A percentile compares a stretch with the other conserved stretches of the same genome.
Evolutionary conservation across 495 filamentous ascomycete species (phyloP).

Genomic region (Thozetella sp.): DNA sequence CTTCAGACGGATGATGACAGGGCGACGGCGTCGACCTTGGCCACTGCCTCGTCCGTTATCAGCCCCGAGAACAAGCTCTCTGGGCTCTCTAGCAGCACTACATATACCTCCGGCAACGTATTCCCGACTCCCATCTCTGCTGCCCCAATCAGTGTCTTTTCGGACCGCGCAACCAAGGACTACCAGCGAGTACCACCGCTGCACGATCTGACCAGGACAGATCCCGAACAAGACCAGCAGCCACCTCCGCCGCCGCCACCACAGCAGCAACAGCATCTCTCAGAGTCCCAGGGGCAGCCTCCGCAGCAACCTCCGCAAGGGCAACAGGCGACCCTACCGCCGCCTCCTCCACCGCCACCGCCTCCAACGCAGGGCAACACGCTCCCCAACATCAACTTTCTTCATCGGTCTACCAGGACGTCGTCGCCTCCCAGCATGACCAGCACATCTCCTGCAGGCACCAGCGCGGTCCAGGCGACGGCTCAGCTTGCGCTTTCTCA

Average conservation of each 20-base stretch:
- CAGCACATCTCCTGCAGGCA: not conserved
- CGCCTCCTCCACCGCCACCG: not conserved
- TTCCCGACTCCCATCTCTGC: conserved; percentile 59
- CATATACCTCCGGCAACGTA: conserved; percentile 36
- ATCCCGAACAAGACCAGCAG: conserved; percentile 35
- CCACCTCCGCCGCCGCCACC: too few species aligned
- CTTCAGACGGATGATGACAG: conserved; percentile 50
- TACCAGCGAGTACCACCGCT: conserved; percentile 57
- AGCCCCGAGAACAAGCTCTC: conserved; percentile 58
- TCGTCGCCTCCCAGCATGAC: conserved; percentile 28
- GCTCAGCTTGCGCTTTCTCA: conserved; percentile 63
- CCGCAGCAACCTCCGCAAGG: conserved; percentile 9
- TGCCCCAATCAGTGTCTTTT: conserved; percentile 38
- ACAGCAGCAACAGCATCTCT: conserved; percentile 16
- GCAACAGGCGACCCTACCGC: not conserved
- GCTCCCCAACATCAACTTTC: conserved; percentile 42
- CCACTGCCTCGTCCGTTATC: conserved; percentile 45
- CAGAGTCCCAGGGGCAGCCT: conserved; percentile 22
- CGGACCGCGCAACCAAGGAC: conserved; percentile 48
- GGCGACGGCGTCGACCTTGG: conserved; percentile 46
- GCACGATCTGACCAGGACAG: conserved; percentile 53
- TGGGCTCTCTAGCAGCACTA: conserved; percentile 46
- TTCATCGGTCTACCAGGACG: conserved; percentile 47
- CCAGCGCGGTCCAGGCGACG: conserved; percentile 49
- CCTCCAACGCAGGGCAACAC: conserved; percentile 12